Percentiles rank a stretch among this genome's conserved stretches.
phyloP scores from a whole-genome alignment of 1,284 basidiomycete genomes.

The Stereum hirsutum region DNA sequence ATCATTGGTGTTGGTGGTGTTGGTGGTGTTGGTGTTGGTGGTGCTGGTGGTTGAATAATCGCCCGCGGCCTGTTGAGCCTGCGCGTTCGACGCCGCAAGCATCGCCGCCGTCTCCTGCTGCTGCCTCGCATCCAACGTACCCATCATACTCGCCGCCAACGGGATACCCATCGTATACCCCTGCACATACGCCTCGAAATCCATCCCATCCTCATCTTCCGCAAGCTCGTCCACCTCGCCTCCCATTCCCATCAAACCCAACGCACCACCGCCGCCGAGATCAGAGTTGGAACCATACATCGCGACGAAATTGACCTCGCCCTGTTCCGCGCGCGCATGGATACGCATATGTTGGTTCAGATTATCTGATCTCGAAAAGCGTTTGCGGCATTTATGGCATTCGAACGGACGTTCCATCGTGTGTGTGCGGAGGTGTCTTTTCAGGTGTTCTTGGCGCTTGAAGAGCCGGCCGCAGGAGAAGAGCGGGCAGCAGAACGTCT shows the following conservation, averaged over 20 bases:
- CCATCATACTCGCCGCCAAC: conserved; percentile 20
- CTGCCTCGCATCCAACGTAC: background rate
- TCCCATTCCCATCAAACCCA: conserved; percentile 17
- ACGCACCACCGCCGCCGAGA: conserved; percentile 11
- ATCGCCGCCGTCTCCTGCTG: background rate
- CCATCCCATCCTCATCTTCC: conserved; percentile 15
- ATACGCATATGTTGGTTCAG: conserved; percentile 77
- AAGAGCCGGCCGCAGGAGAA: conserved; percentile 76
- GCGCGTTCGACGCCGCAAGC: background rate
- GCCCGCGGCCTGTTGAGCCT: background rate
- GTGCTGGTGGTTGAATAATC: background rate
- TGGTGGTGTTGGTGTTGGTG: background rate
- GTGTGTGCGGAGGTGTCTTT: conserved; percentile 83
- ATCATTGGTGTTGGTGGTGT: background rate
- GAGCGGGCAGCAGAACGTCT: conserved; percentile 72
- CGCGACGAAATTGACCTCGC: conserved; percentile 18
- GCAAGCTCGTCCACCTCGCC: conserved; percentile 20
- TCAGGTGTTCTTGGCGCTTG: conserved; percentile 85
- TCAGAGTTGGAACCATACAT: background rate
- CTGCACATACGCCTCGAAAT: conserved; percentile 11
- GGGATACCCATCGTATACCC: conserved; percentile 11
- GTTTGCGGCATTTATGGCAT: conserved; percentile 66
- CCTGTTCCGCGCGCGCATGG: conserved; percentile 38
- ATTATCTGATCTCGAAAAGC: conserved; percentile 82
- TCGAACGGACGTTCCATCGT: conserved; percentile 79